These are phyloP conservation scores for Pulveroboletus sp. DNA, from an alignment of 768 basidiomycete genomes.

Conservation along the genomic window DNA sequence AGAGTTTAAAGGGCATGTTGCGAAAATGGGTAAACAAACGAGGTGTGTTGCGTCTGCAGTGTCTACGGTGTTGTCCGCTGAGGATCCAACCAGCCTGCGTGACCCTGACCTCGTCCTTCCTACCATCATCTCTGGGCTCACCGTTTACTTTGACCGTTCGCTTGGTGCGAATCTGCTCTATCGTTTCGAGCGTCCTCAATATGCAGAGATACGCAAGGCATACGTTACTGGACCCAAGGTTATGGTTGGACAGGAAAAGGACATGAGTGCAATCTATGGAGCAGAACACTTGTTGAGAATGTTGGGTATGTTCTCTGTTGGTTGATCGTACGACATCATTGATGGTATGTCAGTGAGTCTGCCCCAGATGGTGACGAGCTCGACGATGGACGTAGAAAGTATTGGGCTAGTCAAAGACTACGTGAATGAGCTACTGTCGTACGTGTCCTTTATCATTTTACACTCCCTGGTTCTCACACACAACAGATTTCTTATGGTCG, in stretches of 20 bases:
- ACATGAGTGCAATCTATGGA: constrained; percentile 90
- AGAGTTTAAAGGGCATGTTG: constrained; percentile 70
- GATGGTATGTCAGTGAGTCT: constrained; percentile 67
- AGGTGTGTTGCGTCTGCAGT: constrained; percentile 38
- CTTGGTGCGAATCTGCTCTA: constrained; percentile 89
- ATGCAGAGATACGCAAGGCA: constrained; percentile 69
- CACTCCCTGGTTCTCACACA: not conserved
- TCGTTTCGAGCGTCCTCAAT: constrained; percentile 93
- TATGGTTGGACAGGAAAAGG: constrained; percentile 64
- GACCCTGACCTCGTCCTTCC: constrained; percentile 69
- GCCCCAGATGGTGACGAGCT: constrained; percentile 85
- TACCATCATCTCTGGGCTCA: constrained; percentile 82
- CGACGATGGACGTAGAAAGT: constrained; percentile 88
- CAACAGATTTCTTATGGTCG: constrained; percentile 73
- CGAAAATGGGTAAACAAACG: constrained; percentile 43
- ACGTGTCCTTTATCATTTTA: constrained; percentile 23
- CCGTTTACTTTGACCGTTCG: constrained; percentile 91
- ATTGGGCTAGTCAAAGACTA: constrained; percentile 83
- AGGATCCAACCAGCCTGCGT: constrained; percentile 46
- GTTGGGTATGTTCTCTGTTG: constrained; percentile 64
- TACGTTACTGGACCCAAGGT: constrained; percentile 76
- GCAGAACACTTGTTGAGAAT: constrained; percentile 92
- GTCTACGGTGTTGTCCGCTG: not conserved
- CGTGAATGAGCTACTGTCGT: constrained; percentile 85
- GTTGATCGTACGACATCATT: not conserved